Base-by-base conservation (phyloP, 441 rosid species). In the Isatis lusitanica region DNA sequence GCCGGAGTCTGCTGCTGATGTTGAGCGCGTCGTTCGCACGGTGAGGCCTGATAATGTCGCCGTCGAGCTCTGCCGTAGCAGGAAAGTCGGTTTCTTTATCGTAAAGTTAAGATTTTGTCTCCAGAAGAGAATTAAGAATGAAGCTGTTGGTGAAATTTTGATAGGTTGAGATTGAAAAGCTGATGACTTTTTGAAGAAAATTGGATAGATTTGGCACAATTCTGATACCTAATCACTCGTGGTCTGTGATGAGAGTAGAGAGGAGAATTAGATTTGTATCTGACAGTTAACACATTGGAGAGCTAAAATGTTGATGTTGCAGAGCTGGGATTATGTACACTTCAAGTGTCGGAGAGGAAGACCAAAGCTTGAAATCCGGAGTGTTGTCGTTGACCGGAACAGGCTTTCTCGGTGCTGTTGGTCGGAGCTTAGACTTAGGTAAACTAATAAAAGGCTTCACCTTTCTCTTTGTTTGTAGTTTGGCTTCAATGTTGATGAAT, bases 281-380 rank as follows among this genome's bases (percentile, higher is more conserved):
- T 74, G 53, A 66, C 53, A 74, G 65, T 79, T 79, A 26, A 26
- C 28, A 26, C 28, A 61, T 56, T 87, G 79, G 96, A 87, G 97
- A 87, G 95, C 94, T 84, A n/a, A n/a, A n/a, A 48, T 70, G 74
- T 70, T 70, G 48, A 35, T 77, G 58, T 84, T 87, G 79, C 97
- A 87, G 97, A 87, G 95, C 94, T 84, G 97, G 97, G 87, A 94
- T 94, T 46, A 92, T 92, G 97, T 92, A 88, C 78, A 76, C 83
- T 70, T 78, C 88, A 0, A 71, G 74, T 70, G 85, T 78, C 28
- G 85, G 74, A 62, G 89, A 82, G 66, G 71, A 7, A 53, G 84
- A 81, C 16, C 82, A 81, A 57, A 82, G 75, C 66, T 69, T 86
- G 57, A 82, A 66, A 69, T 83, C 94, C 15, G 84, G 79, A 68